These are phyloP conservation scores for Nepenthes mirabilis DNA, from an alignment of 148 eudicot genomes.

Conservation along the genomic window DNA sequence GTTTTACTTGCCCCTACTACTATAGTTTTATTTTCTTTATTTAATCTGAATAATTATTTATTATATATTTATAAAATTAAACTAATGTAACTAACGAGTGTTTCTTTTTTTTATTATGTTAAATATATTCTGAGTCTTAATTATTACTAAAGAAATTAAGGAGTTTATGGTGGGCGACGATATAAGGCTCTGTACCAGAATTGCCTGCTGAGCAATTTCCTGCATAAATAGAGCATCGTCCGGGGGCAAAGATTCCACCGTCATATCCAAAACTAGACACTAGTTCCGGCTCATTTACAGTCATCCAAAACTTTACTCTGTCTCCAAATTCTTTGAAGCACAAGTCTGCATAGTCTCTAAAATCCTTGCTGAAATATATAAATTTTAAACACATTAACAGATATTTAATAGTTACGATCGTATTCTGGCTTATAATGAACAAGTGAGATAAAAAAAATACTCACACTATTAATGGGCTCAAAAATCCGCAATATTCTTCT, in stretches of 20 bases:
- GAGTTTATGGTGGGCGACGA: conserved; percentile 7
- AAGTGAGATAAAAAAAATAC: neutral
- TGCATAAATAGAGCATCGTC: conserved; percentile 1
- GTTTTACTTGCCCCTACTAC: too few relatives aligned
- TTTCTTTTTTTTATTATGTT: too few relatives aligned
- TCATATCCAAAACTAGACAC: neutral
- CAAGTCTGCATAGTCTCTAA: conserved; percentile 1
- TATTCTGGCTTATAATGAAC: too few relatives aligned
- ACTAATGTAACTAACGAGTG: too few relatives aligned
- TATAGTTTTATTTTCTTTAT: too few relatives aligned
- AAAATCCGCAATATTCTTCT: conserved; percentile 7
- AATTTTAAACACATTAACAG: too few relatives aligned
- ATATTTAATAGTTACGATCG: too few relatives aligned
- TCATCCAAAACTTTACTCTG: conserved; percentile 5
- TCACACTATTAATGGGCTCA: conserved; percentile 6
- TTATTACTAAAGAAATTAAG: neutral
- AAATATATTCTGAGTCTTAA: too few relatives aligned
- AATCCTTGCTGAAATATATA: neutral
- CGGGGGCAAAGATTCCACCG: neutral
- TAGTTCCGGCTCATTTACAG: conserved; percentile 2
- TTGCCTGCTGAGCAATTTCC: conserved; percentile 6
- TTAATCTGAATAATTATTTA: too few relatives aligned
- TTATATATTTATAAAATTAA: too few relatives aligned
- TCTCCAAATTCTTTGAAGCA: conserved; percentile 4
- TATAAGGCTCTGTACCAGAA: conserved; percentile 5